Base-by-base conservation (phyloP, 2,329 filamentous ascomycete species). In the Lasiodiplodia hormozganensis region DNA sequence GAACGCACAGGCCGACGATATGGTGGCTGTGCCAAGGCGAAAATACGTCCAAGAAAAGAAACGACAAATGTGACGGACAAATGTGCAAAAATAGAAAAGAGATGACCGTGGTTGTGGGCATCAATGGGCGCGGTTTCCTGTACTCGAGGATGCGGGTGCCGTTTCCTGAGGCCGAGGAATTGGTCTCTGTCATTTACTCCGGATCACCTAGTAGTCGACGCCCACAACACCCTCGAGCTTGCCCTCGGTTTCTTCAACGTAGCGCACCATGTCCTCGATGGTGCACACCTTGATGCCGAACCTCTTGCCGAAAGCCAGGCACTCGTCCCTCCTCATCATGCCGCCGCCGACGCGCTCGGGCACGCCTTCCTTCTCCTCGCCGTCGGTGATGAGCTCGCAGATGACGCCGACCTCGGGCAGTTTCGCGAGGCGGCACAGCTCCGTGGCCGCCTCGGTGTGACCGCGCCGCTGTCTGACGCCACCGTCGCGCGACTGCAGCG, bases 221-320 rank as follows among this genome's bases (percentile, higher is more conserved):
- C 69, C 72, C 43, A 68, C 64, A 14, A 69, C 70, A 56, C 70
- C 73, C n/a, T 69, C 53, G 70, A 79, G 62, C 73, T 76, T 79
- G 7, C 89, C 90, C 82, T 94, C 90, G 49, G 85, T 89, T 84
- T 89, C 90, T 80, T 96, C 91, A 69, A 97, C 83, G 78, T 96
- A 92, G 68, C 84, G 85, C 34, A 95, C 90, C 81, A 99, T 81
- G 81, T 95, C 94, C 78, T 95, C 94, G 82, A 99, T 98, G 36
- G 96, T 98, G 82, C 94, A 97, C 69, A 97, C 93, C 84, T 92
- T 96, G 73, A 99, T 84, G 4, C 94, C 94, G 89, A 92, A 98
- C 81, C 86, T 89, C 80, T 89, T 89, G 34, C 94, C 96, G 85
- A 99, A 99, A 62, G 85, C 87, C 76, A 99, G 84, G 82, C 94